Conservation (phyloP, 306 rosid species). For the Lupinus albus region DNA sequence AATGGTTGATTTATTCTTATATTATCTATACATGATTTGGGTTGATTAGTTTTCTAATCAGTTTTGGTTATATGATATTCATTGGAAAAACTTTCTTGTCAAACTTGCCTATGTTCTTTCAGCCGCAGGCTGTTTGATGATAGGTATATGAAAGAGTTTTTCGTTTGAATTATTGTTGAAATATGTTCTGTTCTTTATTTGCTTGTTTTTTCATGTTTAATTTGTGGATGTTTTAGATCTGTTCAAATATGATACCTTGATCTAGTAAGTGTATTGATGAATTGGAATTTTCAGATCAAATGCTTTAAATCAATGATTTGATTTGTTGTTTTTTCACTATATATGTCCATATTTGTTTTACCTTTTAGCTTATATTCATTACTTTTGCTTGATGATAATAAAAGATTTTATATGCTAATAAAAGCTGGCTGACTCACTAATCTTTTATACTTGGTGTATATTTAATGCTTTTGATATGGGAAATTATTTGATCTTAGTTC, state of each 20-base stretch:
- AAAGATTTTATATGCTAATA: background rate
- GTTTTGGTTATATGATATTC: background rate
- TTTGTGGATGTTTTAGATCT: constrained; percentile 38
- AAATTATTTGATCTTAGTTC: constrained; percentile 20
- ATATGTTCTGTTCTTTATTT: constrained; percentile 6
- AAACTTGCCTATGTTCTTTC: background rate
- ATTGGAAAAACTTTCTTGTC: background rate
- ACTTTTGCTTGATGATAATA: constrained; percentile 23
- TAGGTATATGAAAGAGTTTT: constrained; percentile 3
- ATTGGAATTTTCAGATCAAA: background rate
- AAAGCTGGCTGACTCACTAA: constrained; percentile 26
- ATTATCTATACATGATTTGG: constrained; percentile 7
- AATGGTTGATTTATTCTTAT: constrained; percentile 24
- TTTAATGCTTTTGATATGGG: constrained; percentile 28
- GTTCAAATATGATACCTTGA: constrained; percentile 21
- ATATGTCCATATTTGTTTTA: background rate
- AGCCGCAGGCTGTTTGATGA: constrained; percentile 33
- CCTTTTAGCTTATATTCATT: background rate
- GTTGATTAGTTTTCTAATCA: constrained; percentile 18
- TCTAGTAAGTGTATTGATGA: constrained; percentile 9
- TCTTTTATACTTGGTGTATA: constrained; percentile 1
- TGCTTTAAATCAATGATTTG: background rate
- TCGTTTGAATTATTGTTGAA: background rate
- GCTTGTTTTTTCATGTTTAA: background rate
- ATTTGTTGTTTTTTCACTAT: background rate